Percentiles rank a stretch among this genome's conserved stretches.
These are phyloP conservation scores for Nissolia schottii DNA, from an alignment of 306 rosid genomes.

Conservation along the genomic window DNA sequence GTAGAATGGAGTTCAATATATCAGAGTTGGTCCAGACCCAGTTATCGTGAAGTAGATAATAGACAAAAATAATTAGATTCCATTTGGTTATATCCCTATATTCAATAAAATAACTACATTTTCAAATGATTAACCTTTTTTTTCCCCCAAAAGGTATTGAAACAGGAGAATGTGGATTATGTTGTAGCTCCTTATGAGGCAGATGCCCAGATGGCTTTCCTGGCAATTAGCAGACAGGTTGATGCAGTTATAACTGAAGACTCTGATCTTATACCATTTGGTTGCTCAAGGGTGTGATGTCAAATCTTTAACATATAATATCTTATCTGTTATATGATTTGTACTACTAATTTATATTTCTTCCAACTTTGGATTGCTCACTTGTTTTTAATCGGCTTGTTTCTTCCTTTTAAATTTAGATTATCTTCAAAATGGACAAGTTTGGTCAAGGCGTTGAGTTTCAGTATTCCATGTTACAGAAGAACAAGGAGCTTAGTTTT, in stretches of 20 bases:
- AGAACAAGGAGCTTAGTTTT: conserved; percentile 80
- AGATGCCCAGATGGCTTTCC: conserved; percentile 94
- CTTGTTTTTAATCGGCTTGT: conserved; percentile 13
- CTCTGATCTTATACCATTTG: conserved; percentile 93
- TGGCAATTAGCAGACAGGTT: conserved; percentile 72
- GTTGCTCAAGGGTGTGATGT: conserved; percentile 85
- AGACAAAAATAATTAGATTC: neutral
- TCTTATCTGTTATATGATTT: conserved; percentile 2
- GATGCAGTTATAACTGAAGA: conserved; percentile 93
- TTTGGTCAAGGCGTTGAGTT: conserved; percentile 90
- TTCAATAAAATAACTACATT: neutral
- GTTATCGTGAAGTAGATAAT: conserved; percentile 8
- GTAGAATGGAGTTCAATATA: conserved; percentile 30
- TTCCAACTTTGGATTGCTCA: neutral
- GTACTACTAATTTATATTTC: neutral
- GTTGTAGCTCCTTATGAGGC: conserved; percentile 98
- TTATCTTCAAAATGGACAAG: conserved; percentile 94
- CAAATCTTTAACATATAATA: conserved; percentile 2
- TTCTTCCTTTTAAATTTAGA: conserved; percentile 49
- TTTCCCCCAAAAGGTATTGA: conserved; percentile 62
- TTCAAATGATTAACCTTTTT: neutral
- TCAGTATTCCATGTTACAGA: conserved; percentile 56
- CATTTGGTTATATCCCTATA: neutral
- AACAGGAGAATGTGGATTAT: conserved; percentile 64
- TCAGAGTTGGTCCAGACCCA: neutral